Evolutionary conservation across 2,329 filamentous ascomycete genomes (phyloP).

Genomic region (Xylariaceae sp.): DNA sequence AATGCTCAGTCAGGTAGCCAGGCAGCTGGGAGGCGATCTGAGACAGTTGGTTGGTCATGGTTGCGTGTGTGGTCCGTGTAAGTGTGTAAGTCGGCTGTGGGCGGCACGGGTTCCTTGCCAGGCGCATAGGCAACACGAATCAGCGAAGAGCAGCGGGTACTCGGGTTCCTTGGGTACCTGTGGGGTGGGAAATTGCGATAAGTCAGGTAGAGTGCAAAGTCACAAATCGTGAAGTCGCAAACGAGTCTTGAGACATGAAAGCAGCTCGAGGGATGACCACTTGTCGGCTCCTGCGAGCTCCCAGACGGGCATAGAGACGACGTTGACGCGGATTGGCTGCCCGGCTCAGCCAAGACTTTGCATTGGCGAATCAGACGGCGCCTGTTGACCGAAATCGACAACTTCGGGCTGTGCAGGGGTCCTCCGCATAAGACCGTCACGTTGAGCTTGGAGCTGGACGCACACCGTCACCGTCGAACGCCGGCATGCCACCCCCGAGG

Average conservation of each 20-base stretch:
- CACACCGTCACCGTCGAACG: background rate
- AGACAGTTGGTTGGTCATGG: conserved; percentile 28
- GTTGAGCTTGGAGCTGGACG: no score
- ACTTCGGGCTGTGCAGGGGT: no score
- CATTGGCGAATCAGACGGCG: conserved; percentile 29
- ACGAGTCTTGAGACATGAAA: conserved; percentile 31
- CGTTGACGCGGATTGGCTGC: conserved; percentile 25
- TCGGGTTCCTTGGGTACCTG: conserved; percentile 28
- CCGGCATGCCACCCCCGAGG: conserved; percentile 20
- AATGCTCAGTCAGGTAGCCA: conserved; percentile 26
- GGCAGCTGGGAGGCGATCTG: conserved; percentile 29
- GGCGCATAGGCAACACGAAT: conserved; percentile 32
- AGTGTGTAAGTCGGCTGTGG: conserved; percentile 23
- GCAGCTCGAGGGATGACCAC: conserved; percentile 27
- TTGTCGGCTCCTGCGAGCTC: conserved; percentile 28
- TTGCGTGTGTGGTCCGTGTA: conserved; percentile 31
- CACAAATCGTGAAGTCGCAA: conserved; percentile 29
- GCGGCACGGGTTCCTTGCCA: conserved; percentile 30
- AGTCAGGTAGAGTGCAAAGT: conserved; percentile 28
- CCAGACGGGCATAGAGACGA: conserved; percentile 22
- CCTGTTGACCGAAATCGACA: conserved; percentile 23
- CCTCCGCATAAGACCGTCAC: no score
- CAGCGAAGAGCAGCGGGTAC: conserved; percentile 31
- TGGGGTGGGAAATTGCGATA: conserved; percentile 31
- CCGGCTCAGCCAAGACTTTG: conserved; percentile 17